Conservation (phyloP, 179 eudicot genomes). For the Vitellaria paradoxa region DNA sequence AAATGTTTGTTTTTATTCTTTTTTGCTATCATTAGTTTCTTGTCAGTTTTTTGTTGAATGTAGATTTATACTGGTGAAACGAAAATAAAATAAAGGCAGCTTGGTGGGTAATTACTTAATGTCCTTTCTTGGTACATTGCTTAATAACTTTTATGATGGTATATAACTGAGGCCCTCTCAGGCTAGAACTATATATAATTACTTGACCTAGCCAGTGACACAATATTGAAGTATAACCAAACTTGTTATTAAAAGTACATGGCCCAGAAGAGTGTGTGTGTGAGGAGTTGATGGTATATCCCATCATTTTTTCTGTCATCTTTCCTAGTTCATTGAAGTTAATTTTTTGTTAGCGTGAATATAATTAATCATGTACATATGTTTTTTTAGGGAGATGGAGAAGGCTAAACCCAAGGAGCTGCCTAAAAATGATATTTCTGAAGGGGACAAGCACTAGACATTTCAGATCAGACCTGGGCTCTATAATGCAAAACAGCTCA, state of each 20-base stretch:
- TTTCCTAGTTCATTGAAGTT: neutral
- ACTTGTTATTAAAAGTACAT: no score
- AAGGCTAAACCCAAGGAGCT: conserved; percentile 65
- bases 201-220: neutral
- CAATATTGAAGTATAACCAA: no score
- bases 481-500: neutral
- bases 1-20: neutral
- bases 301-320: no score
- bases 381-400: conserved; percentile 47
- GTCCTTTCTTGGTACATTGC: neutral
- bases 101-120: neutral
- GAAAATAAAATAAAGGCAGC: neutral
- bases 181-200: neutral
- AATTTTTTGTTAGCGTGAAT: neutral
- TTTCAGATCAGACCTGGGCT: neutral
- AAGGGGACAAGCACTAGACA: conserved; percentile 24
- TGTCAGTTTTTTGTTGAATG: neutral
- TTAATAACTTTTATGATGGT: neutral
- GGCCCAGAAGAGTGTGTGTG: no score
- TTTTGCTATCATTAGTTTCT: neutral
- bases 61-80: neutral
- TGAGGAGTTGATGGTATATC: no score
- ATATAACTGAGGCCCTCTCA: neutral
- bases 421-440: conserved; percentile 33
- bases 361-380: neutral